A percentile compares a stretch with the other conserved stretches of the same genome.
These are phyloP conservation scores for Castanopsis chinensis DNA, from an alignment of 306 rosid species.

Conservation along the genomic window DNA sequence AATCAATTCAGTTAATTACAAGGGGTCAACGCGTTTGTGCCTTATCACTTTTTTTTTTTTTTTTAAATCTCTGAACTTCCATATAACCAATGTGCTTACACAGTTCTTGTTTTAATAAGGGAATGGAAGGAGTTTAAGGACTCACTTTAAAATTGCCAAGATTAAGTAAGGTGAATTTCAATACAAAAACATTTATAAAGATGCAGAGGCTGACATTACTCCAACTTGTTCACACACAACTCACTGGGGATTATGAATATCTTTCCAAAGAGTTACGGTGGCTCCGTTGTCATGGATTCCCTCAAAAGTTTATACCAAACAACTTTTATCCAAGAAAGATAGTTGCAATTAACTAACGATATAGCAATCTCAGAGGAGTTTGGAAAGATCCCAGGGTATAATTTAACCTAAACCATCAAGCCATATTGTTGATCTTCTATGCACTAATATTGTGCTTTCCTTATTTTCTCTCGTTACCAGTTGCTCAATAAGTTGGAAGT, in stretches of 20 bases:
- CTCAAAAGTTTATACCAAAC: conserved; percentile 16
- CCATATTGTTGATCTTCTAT: neutral
- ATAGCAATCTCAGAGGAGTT: conserved; percentile 26
- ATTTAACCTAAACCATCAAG: neutral
- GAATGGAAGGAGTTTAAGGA: conserved; percentile 23
- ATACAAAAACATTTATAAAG: conserved; percentile 24
- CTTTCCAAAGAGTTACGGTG: conserved; percentile 34
- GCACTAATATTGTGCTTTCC: neutral
- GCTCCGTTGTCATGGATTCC: conserved; percentile 38
- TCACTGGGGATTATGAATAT: conserved; percentile 24
- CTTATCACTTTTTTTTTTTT: no score
- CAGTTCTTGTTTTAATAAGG: neutral
- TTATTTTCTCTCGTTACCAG: neutral
- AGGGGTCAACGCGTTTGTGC: no score
- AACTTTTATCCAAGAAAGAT: conserved; percentile 9
- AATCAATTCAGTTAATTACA: no score
- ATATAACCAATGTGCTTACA: neutral
- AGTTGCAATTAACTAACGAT: conserved; percentile 28
- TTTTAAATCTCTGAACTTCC: neutral
- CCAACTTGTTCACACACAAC: conserved; percentile 19
- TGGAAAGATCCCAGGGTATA: conserved; percentile 40
- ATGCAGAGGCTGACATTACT: conserved; percentile 45
- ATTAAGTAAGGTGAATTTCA: neutral
- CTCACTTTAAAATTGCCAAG: neutral
- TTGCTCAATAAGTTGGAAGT: conserved; percentile 15